phyloP scores from a whole-genome alignment of 164 flowering plant genomes.

The Berberis vulgaris region DNA sequence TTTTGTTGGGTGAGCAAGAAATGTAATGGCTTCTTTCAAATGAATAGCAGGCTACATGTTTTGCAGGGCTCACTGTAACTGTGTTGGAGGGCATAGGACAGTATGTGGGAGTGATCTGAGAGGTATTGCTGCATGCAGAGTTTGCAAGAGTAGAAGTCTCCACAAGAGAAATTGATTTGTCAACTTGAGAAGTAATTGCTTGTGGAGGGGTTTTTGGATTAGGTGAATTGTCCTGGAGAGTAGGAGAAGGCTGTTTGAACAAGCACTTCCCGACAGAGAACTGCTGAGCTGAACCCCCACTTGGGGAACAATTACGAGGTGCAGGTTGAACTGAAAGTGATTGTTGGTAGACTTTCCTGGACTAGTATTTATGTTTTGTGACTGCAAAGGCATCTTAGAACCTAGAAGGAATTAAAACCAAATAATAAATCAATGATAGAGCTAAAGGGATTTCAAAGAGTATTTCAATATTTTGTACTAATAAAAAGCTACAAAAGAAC shows the following conservation, averaged over 20 bases:
- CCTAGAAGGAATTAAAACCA: conserved; percentile 19
- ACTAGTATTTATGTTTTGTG: conserved; percentile 1
- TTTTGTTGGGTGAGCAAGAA: conserved; percentile 44
- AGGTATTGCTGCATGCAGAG: conserved; percentile 21
- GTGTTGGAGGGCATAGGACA: conserved; percentile 48
- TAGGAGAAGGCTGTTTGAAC: conserved; percentile 33
- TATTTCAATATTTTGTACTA: neutral
- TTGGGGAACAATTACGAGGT: conserved; percentile 5
- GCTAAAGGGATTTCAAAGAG: neutral
- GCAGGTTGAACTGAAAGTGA: conserved; percentile 10
- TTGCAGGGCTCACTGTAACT: conserved; percentile 57
- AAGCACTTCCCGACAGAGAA: conserved; percentile 49
- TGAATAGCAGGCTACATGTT: conserved; percentile 35
- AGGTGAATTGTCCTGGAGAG: conserved; percentile 35
- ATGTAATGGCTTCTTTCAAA: conserved; percentile 52
- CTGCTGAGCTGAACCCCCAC: conserved; percentile 22
- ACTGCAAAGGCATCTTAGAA: conserved; percentile 5
- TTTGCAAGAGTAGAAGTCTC: conserved; percentile 28
- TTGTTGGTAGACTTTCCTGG: conserved; percentile 10
- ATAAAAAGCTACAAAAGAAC: neutral
- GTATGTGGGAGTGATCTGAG: conserved; percentile 34
- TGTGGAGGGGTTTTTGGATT: conserved; percentile 70
- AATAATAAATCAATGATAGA: conserved; percentile 1
- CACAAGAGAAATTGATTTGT: conserved; percentile 42
- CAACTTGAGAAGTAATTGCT: conserved; percentile 33